Base-by-base conservation (phyloP, 108 stramenopile species). In the Mayamaea pseudoterrestris region DNA sequence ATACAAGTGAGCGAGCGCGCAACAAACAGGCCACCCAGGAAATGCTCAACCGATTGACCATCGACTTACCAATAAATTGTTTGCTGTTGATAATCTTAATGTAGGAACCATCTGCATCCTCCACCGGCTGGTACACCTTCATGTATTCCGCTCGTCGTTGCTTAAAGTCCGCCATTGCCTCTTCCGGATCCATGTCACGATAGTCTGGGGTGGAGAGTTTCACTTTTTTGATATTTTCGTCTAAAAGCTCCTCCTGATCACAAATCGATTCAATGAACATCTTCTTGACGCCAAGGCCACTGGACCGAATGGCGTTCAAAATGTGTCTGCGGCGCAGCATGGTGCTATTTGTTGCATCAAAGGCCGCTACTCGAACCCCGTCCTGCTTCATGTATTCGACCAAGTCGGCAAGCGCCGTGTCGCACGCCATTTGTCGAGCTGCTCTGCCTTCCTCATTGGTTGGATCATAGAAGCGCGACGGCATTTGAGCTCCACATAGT, bases 341-440 rank as follows among this genome's bases (percentile, higher is more conserved):
- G 13, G 90, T 91, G 24, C 78, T 68, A 65, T 99, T 98, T 44
- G 98, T 97, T 0, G 95, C 96, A 65, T 99, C 98, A 35, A 96
- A 63, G 20, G 97, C 91, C 0, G 93, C 97, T 2, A 96, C 85
- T 35, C 96, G 87, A 3, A 39, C 35, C 16, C 30, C 32, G 25
- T 59, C 47, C 12, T 50, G 47, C 32, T 26, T 30, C 43, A 58
- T 49, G 34, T 56, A 46, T 1, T 71, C 63, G 8, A 88, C 62
- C 55, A 97, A 60, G 63, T 98, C 95, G 9, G 63, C 62, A 57
- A 98, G 47, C 0, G 97, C 97, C 5, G 75, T 74, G 50, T 93
- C 54, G 51, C 94, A 88, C 11, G 89, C 73, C 55, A 73, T 59
- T 26, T 59, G 53, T 6, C 97, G 68, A 5, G 75, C 61, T 24